phyloP scores from a whole-genome alignment of 768 basidiomycete species.

The Pseudohyphozyma bogoriensis region DNA sequence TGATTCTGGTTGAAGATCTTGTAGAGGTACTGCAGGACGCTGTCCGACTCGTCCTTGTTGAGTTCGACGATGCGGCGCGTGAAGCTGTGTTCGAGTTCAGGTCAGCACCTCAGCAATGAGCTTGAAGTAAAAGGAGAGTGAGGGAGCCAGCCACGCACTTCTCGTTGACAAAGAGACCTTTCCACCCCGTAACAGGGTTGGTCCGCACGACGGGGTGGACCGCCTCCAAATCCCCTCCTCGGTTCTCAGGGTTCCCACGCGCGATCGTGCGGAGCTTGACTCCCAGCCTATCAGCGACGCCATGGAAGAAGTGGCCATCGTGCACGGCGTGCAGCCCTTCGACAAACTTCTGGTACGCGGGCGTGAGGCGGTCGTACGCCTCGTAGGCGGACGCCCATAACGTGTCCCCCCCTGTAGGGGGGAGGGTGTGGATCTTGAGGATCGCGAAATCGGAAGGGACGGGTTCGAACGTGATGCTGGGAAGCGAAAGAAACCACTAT shows the following conservation, averaged over 20 bases:
- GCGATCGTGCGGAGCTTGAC: background rate
- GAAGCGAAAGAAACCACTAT: no score
- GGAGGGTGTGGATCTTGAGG: conserved; percentile 39
- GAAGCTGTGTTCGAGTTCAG: conserved; percentile 7
- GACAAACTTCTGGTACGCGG: conserved; percentile 46
- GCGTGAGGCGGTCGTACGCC: conserved; percentile 56
- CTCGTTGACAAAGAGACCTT: conserved; percentile 16
- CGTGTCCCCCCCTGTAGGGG: conserved; percentile 40
- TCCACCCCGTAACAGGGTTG: conserved; percentile 28
- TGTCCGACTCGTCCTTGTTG: conserved; percentile 33
- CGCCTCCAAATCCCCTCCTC: conserved; percentile 45
- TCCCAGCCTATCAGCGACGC: conserved; percentile 34
- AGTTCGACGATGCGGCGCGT: conserved; percentile 27
- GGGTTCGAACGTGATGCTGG: conserved; percentile 13
- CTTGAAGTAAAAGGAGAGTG: background rate
- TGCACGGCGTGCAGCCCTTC: conserved; percentile 54
- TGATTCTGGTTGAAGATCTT: conserved; percentile 25
- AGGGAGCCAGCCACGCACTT: background rate
- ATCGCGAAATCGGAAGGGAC: conserved; percentile 53
- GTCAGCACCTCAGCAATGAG: background rate
- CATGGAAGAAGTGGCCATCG: conserved; percentile 36
- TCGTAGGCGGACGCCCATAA: conserved; percentile 37
- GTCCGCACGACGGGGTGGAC: conserved; percentile 41
- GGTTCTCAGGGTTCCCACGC: conserved; percentile 48
- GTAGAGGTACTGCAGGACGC: conserved; percentile 38